Conservation (phyloP, 2,329 filamentous ascomycete species). For the Thielaviopsis cerberus region DNA sequence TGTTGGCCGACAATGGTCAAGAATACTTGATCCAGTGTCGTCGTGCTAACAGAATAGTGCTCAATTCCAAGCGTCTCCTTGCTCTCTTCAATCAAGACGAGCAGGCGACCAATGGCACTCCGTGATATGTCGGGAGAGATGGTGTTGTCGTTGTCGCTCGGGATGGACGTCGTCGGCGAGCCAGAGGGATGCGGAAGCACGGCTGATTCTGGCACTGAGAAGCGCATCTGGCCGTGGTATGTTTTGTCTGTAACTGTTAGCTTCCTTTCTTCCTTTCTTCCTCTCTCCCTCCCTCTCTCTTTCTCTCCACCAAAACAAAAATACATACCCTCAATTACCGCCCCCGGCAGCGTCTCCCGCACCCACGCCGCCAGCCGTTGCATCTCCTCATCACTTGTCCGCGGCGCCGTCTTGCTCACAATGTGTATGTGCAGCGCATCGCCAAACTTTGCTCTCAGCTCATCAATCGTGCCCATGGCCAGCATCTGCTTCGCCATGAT, state of each 20-base stretch:
- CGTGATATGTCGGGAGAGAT: slow-evolving; percentile 18
- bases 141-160: not conserved
- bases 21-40: slow-evolving; percentile 82
- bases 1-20: slow-evolving; percentile 66
- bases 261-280: not conserved
- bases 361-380: slow-evolving; percentile 49
- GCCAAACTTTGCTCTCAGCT: slow-evolving; percentile 56
- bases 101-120: slow-evolving; percentile 47
- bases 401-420: slow-evolving; percentile 55
- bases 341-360: slow-evolving; percentile 36
- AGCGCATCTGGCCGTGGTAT: slow-evolving; percentile 77
- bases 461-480: slow-evolving; percentile 57
- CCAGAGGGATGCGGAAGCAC: slow-evolving; percentile 13
- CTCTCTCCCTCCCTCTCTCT: too few species aligned
- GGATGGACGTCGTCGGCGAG: not conserved
- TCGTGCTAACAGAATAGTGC: slow-evolving; percentile 74
- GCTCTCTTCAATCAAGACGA: slow-evolving; percentile 53
- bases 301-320: too few species aligned
- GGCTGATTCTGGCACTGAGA: slow-evolving; percentile 45
- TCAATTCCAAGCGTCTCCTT: slow-evolving; percentile 53
- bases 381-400: slow-evolving; percentile 53
- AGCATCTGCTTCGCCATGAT: slow-evolving; percentile 79
- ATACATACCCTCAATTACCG: slow-evolving; percentile 36
- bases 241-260: slow-evolving; percentile 30
- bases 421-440: slow-evolving; percentile 67